phyloP scores from a whole-genome alignment of 164 flowering plant genomes.

The Taxillus chinensis region DNA sequence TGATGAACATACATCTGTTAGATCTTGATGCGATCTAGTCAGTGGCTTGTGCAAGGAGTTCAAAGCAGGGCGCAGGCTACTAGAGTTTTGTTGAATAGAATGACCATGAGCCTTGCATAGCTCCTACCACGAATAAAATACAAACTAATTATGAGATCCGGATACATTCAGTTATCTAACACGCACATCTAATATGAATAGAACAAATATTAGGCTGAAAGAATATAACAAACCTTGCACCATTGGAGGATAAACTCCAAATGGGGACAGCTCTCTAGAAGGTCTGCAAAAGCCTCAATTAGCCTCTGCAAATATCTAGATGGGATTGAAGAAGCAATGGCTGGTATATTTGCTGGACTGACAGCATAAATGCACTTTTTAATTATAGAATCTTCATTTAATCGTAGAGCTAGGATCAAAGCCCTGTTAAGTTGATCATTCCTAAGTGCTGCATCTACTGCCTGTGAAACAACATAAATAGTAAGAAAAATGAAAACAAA shows the following conservation, averaged over 20 bases:
- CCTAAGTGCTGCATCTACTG: conserved; percentile 64
- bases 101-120: conserved; percentile 77
- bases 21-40: conserved; percentile 73
- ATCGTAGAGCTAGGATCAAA: conserved; percentile 69
- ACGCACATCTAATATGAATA: background rate
- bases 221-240: conserved; percentile 56
- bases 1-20: conserved; percentile 84
- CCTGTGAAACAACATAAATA: conserved; percentile 33
- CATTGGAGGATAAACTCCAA: conserved; percentile 81
- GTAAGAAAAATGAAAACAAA: background rate
- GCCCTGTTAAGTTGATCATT: conserved; percentile 61
- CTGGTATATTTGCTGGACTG: conserved; percentile 58
- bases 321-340: conserved; percentile 65
- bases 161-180: background rate
- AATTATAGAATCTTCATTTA: conserved; percentile 75
- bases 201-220: background rate
- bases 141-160: conserved; percentile 4
- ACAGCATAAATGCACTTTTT: conserved; percentile 72
- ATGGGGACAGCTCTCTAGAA: conserved; percentile 74
- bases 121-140: conserved; percentile 37
- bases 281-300: conserved; percentile 71
- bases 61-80: conserved; percentile 67
- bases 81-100: conserved; percentile 63
- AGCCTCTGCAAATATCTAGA: conserved; percentile 68
- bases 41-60: conserved; percentile 83